Evolutionary conservation across 2,329 filamentous ascomycete genomes (phyloP).

Genomic region (Sclerotinia spermophila): DNA sequence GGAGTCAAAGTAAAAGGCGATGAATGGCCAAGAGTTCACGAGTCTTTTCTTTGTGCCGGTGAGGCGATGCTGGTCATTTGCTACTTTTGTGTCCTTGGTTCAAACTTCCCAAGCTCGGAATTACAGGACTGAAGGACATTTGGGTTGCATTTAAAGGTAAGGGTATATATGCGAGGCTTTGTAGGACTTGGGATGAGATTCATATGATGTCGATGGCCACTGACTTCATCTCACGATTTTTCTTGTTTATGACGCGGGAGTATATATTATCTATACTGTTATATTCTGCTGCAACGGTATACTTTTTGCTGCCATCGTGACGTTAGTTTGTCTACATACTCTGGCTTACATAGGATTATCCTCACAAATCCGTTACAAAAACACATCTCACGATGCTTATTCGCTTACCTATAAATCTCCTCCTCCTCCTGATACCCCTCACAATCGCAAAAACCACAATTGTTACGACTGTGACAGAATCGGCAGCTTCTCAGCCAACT

Average conservation of each 20-base stretch:
- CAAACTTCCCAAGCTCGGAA: not conserved
- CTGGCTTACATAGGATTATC: not conserved
- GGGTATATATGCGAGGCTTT: not conserved
- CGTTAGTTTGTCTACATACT: not conserved
- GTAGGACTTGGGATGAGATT: not conserved
- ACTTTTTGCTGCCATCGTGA: not conserved
- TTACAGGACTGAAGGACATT: not conserved
- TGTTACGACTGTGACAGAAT: not conserved
- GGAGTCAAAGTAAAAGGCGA: not conserved
- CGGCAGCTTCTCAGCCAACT: conserved; percentile 13
- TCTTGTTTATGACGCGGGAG: not conserved
- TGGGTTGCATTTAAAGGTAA: not conserved
- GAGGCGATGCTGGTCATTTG: not conserved
- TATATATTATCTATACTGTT: not conserved
- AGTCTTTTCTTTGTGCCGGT: not conserved
- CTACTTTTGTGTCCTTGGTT: not conserved
- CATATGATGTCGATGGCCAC: not conserved
- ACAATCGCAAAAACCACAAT: not conserved
- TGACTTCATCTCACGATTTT: not conserved
- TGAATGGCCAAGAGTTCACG: not conserved
- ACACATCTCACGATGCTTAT: not conserved
- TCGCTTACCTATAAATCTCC: not conserved
- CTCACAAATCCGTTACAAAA: not conserved
- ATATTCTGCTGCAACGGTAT: not conserved
- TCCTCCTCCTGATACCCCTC: not conserved